These are phyloP conservation scores for Globisporangium acanthophoron DNA, from an alignment of 352 stramenopile species.

Conservation along the genomic window DNA sequence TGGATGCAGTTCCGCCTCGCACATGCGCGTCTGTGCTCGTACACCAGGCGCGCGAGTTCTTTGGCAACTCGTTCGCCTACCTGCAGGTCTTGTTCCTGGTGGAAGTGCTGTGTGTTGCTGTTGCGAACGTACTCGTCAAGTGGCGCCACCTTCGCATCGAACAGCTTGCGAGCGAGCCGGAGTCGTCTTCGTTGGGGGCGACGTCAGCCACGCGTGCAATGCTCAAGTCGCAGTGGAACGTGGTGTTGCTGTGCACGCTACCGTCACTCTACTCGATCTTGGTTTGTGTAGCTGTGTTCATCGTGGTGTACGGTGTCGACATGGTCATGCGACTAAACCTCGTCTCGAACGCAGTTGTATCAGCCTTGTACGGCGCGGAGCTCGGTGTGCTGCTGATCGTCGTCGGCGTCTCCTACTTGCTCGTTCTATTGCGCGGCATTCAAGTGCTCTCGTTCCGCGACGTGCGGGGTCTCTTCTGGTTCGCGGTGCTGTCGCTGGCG, in stretches of 20 bases:
- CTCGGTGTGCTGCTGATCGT: conserved; percentile 21
- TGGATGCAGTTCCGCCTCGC: conserved; percentile 27
- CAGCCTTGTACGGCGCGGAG: conserved; percentile 36
- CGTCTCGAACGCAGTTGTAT: conserved; percentile 25
- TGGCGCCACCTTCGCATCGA: conserved; percentile 38
- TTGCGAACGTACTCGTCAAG: conserved; percentile 46
- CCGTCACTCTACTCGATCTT: conserved; percentile 30
- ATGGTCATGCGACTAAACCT: conserved; percentile 32
- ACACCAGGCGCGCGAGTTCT: conserved; percentile 23
- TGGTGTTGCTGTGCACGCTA: conserved; percentile 31
- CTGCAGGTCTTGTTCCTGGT: conserved; percentile 27
- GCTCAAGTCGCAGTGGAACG: conserved; percentile 22
- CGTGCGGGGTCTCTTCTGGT: conserved; percentile 24
- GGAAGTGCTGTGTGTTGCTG: conserved; percentile 26
- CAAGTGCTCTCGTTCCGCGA: conserved; percentile 24
- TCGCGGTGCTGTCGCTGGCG: conserved; percentile 21
- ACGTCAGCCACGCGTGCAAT: conserved; percentile 21
- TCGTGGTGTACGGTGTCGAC: conserved; percentile 32
- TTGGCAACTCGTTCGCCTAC: conserved; percentile 30
- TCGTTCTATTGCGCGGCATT: conserved; percentile 23
- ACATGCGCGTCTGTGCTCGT: conserved; percentile 30
- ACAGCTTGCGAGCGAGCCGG: conserved; percentile 24
- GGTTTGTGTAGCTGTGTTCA: conserved; percentile 16
- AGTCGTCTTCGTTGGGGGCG: conserved; percentile 6
- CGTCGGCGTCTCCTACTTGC: conserved; percentile 13